Base-by-base conservation (phyloP, 345 rosid species). In the Sapria himalayana region DNA sequence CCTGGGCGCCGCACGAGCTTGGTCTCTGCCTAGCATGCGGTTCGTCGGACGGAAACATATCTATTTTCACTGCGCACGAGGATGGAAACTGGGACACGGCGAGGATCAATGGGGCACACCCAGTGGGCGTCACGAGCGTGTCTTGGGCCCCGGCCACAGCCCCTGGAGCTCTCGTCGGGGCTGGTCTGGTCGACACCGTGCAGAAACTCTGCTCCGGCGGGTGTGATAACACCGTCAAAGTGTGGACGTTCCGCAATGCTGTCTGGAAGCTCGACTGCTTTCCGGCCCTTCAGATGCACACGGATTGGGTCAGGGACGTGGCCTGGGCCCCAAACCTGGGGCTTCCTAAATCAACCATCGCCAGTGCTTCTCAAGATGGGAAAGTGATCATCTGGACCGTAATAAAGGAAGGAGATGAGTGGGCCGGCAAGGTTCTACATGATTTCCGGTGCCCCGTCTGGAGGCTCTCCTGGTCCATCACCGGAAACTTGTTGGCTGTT, bases 271-370 rank as follows among this genome's bases (percentile, higher is more conserved):
- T 70, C 71, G 81, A 73, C 37, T 70, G 76, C 51, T 58, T 49
- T 55, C 81, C 76, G 13, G 66, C 80, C 20, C 71, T 70, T 19
- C 64, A 61, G 45, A 73, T 52, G 65, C 81, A 73, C 52, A 61
- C 58, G 5, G 76, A 73, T 20, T 66, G 81, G 81, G 76, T 73
- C 2, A 57, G 74, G n/a, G 81, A 70, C 25, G 81, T 73, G 45
- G 76, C 76, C 0, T 73, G 81, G 81, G 81, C 81, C 37, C 81
- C 81, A 1, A 73, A 66, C 59, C 52, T 73, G 56, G 81, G 81
- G 29, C 73, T 73, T 16, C 71, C 69, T 1, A 73, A 73, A 43
- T 70, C 76, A 22, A 73, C 76, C 23, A 64, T 73, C 38, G 81
- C 76, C 0, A 73, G 81, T 25, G 71, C 67, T 4, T 73, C 81